These are phyloP conservation scores for Gracilaria domingensis DNA, from an alignment of 23 red algal species.

Conservation along the genomic window DNA sequence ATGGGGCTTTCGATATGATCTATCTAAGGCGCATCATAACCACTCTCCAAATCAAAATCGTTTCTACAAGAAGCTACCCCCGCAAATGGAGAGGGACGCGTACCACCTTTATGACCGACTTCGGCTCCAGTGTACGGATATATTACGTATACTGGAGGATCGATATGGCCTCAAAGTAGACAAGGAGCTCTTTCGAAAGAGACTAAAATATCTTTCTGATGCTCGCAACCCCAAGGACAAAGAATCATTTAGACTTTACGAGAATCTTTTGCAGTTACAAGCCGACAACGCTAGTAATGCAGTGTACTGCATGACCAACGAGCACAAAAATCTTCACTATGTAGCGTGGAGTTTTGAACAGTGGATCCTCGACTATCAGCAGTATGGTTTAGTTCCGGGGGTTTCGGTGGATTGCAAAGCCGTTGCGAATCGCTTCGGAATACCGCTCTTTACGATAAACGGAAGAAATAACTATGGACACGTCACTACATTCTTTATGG, in stretches of 20 bases:
- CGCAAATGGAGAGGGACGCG: background rate
- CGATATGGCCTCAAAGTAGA: conserved; percentile 16
- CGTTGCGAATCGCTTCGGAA: background rate
- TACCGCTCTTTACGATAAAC: conserved; percentile 14
- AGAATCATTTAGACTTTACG: background rate
- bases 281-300: background rate
- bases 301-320: background rate
- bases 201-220: background rate
- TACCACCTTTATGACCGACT: conserved; percentile 1
- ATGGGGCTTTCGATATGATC: background rate
- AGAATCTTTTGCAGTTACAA: background rate
- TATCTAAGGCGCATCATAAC: background rate
- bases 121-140: conserved; percentile 13
- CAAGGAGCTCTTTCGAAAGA: background rate
- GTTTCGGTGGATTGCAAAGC: conserved; percentile 27
- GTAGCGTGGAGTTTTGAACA: background rate
- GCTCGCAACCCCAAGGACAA: background rate
- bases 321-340: background rate
- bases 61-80: background rate
- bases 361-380: conserved; percentile 8
- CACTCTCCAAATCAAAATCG: background rate
- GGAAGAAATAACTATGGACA: conserved; percentile 5
- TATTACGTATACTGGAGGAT: background rate
- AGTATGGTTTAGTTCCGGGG: conserved; percentile 20
- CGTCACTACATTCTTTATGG: conserved; percentile 28